Evolutionary conservation across 495 filamentous ascomycete genomes (phyloP).

Genomic region (Xylaria venustula): DNA sequence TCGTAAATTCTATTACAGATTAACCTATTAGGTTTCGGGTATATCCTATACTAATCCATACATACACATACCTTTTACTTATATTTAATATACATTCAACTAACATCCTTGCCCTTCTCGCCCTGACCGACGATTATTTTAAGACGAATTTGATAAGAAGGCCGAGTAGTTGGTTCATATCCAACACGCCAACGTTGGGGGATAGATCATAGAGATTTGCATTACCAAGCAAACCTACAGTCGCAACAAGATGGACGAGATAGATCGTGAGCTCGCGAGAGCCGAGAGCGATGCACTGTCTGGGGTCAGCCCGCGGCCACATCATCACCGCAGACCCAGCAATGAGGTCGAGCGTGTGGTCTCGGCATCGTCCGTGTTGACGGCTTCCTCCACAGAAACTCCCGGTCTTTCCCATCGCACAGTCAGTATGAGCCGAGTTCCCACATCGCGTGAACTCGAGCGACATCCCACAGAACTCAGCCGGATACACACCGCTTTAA

Average conservation of each 20-base stretch:
- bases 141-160: not conserved
- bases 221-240: not conserved
- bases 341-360: constrained; percentile 51
- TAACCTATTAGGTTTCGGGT: too few species aligned
- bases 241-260: constrained; percentile 34
- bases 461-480: constrained; percentile 71
- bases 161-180: not conserved
- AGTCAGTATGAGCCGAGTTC: constrained; percentile 54
- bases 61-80: too few species aligned
- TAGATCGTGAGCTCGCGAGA: constrained; percentile 51
- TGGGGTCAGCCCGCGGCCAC: constrained; percentile 23
- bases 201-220: too few species aligned
- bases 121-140: not conserved
- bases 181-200: too few species aligned
- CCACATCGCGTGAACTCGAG: constrained; percentile 67
- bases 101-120: not conserved
- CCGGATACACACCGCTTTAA: constrained; percentile 71
- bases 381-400: constrained; percentile 39
- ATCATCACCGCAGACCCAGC: constrained; percentile 30
- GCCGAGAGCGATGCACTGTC: constrained; percentile 44
- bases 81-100: too few species aligned
- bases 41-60: too few species aligned
- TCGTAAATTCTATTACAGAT: too few species aligned
- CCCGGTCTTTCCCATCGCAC: not conserved
- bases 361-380: constrained; percentile 46